Base-by-base conservation (phyloP, 805 yeast species). In the Lipomyces orientalis region DNA sequence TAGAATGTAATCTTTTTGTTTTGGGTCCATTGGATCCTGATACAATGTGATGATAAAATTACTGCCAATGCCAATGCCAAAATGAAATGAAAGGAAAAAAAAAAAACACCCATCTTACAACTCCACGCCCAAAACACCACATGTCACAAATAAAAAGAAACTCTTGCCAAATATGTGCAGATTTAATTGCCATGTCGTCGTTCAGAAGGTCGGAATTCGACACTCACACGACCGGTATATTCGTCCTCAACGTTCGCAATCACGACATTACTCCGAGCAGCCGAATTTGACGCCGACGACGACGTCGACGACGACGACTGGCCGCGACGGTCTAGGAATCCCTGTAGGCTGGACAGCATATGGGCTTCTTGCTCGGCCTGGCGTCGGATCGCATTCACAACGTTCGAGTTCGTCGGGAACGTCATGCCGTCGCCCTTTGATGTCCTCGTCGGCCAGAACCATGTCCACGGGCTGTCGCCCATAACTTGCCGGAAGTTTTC, bases 401-500 rank as follows among this genome's bases (percentile, higher is more conserved):
- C 61, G 14, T 68, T 69, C 33, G 73, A 66, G 66, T 80, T 77
- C 8, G 77, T 71, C 1, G 81, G 80, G 64, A 77, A 81, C 25
- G 71, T 59, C 25, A 70, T 69, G 7, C 81, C 79, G 51, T 74
- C 59, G 10, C 86, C 76, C 78, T 84, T 79, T 75, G 80, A 72
- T 75, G 76, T 62, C 35, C 60, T 55, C 12, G 84, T 69, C 0
- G 98, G 98, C 0, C 93, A 75, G 7, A 88, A 59, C 97, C 97
- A 93, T 68, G 88, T 87, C 7, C 69, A 58, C 85, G 87, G 83
- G 1, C 79, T 76, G 1, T 76, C 68, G 0, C 99, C 99, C 96
- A 94, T 89, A 1, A 91, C 85, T 5, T 84, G 80, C 22, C 75
- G 69, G 90, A 93, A 88, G 76, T 95, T 95, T 6, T 77, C 75